phyloP scores from a whole-genome alignment of 2,329 filamentous ascomycete species.

The Hymenoscyphus albidus region DNA sequence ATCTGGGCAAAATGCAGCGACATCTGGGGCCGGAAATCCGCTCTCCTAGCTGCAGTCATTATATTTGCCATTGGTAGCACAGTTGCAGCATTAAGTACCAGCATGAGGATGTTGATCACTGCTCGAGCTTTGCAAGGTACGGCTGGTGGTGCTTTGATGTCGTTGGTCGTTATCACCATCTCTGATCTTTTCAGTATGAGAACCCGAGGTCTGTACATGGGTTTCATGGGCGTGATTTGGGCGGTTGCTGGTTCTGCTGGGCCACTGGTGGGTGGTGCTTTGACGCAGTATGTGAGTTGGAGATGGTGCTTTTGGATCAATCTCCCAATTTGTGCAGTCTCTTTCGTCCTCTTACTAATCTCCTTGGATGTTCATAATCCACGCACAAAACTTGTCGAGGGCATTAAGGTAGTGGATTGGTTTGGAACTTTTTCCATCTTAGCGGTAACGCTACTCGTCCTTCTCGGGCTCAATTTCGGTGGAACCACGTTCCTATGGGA shows the following conservation, averaged over 20 bases:
- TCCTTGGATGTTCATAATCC: conserved; percentile 63
- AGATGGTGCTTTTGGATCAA: conserved; percentile 61
- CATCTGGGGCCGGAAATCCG: conserved; percentile 63
- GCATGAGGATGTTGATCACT: conserved; percentile 58
- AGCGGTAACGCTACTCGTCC: conserved; percentile 73
- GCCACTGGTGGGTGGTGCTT: conserved; percentile 58
- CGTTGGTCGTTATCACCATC: conserved; percentile 62
- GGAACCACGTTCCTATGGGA: conserved; percentile 67
- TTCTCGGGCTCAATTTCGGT: conserved; percentile 79
- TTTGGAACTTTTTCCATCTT: conserved; percentile 59
- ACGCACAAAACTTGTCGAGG: conserved; percentile 51
- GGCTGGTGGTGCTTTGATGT: conserved; percentile 59
- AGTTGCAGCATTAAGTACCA: conserved; percentile 54
- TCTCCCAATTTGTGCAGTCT: conserved; percentile 33
- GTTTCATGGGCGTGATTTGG: conserved; percentile 57
- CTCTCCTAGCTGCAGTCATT: conserved; percentile 55
- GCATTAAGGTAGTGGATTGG: conserved; percentile 57
- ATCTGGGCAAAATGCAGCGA: conserved; percentile 58
- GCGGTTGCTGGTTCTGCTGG: conserved; percentile 57
- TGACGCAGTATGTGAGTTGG: conserved; percentile 57
- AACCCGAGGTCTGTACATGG: conserved; percentile 57
- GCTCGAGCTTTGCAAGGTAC: conserved; percentile 60
- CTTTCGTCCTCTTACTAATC: conserved; percentile 52
- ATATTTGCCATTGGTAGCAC: conserved; percentile 61
- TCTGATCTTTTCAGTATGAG: conserved; percentile 60